These are phyloP conservation scores for Zychaea mexicana DNA, from an alignment of 371 early-diverging fungal genomes.

Conservation along the genomic window DNA sequence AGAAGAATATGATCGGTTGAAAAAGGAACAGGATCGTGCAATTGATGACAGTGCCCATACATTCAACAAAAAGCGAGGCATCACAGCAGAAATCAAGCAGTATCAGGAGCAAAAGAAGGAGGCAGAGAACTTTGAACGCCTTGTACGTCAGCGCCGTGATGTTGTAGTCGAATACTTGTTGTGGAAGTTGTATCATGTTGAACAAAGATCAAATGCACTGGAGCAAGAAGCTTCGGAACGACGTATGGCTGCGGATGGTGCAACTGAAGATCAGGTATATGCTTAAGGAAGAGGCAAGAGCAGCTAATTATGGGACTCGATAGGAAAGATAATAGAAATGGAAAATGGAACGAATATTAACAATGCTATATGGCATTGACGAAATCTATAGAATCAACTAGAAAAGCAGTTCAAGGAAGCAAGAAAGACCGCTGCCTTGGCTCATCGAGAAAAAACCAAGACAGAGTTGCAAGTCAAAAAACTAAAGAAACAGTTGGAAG, in stretches of 20 bases:
- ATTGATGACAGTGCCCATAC: slow-evolving; percentile 87
- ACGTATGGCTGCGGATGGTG: slow-evolving; percentile 27
- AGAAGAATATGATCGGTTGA: slow-evolving; percentile 86
- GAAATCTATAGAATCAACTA: slow-evolving; percentile 30
- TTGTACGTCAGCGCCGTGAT: slow-evolving; percentile 60
- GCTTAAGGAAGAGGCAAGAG: too few relatives aligned
- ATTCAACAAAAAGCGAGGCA: slow-evolving; percentile 87
- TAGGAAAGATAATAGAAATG: too few relatives aligned
- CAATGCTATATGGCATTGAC: neutral
- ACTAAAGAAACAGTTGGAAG: slow-evolving; percentile 62
- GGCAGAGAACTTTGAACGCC: slow-evolving; percentile 79
- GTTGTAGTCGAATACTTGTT: slow-evolving; percentile 71
- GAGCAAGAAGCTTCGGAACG: slow-evolving; percentile 49
- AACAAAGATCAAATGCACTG: slow-evolving; percentile 55
- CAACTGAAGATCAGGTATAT: slow-evolving; percentile 38
- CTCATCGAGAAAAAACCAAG: slow-evolving; percentile 74
- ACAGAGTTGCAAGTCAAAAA: slow-evolving; percentile 74
- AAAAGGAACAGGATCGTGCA: slow-evolving; percentile 81
- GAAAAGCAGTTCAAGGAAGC: slow-evolving; percentile 64
- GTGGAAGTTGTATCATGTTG: slow-evolving; percentile 91
- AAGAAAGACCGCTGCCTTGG: slow-evolving; percentile 72
- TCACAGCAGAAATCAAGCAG: slow-evolving; percentile 89
- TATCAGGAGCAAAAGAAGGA: slow-evolving; percentile 91
- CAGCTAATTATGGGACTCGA: neutral
- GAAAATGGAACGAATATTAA: too few relatives aligned